phyloP scores from a whole-genome alignment of 2,329 filamentous ascomycete genomes.

The Claviceps spartinae region DNA sequence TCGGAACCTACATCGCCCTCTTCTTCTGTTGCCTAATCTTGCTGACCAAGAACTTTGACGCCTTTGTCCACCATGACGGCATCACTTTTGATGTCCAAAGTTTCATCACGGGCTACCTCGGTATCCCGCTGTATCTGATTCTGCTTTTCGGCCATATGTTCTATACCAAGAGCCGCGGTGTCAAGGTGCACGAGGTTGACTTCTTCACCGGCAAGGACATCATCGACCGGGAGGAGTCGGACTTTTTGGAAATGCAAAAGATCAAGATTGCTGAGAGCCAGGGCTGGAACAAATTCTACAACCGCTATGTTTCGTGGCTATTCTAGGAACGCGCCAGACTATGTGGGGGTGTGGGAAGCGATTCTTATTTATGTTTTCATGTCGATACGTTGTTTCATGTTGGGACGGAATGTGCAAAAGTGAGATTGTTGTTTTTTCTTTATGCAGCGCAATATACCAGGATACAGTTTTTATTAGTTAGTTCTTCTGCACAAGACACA shows the following conservation, averaged over 20 bases:
- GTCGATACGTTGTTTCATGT: background rate
- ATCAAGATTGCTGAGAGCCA: conserved; percentile 14
- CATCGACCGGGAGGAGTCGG: conserved; percentile 60
- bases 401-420: too few species aligned
- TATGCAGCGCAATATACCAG: background rate
- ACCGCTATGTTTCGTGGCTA: conserved; percentile 24
- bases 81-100: conserved; percentile 57
- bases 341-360: background rate
- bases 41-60: conserved; percentile 70
- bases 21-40: conserved; percentile 59
- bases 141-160: conserved; percentile 58
- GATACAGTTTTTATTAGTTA: background rate
- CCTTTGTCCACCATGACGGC: conserved; percentile 44
- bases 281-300: conserved; percentile 22
- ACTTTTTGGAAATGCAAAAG: conserved; percentile 39
- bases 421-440: background rate
- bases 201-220: conserved; percentile 60
- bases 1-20: conserved; percentile 54
- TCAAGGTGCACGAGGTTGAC: conserved; percentile 48
- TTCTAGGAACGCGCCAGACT: conserved; percentile 14
- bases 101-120: conserved; percentile 65
- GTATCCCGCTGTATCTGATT: conserved; percentile 60
- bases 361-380: background rate
- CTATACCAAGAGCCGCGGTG: conserved; percentile 35
- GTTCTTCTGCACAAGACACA: too few species aligned